A percentile compares a stretch with the other conserved stretches of the same genome.
phyloP scores from a whole-genome alignment of 805 yeast genomes.

The Wickerhamomyces hampshirensis region DNA sequence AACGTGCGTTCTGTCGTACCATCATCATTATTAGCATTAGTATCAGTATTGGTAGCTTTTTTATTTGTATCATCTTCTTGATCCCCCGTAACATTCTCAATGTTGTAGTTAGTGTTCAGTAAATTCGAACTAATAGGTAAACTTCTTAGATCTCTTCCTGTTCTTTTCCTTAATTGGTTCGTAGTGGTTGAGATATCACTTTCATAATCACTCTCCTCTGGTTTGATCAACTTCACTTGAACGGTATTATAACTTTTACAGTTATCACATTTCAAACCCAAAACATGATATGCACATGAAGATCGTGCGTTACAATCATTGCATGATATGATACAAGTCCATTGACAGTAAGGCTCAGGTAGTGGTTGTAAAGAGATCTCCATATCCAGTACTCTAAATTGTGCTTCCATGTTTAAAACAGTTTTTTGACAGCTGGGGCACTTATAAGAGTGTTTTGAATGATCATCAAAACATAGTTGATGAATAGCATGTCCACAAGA shows the following conservation, averaged over 20 bases:
- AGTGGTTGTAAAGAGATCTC: slow-evolving; percentile 73
- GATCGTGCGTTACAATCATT: slow-evolving; percentile 87
- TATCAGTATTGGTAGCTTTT: slow-evolving; percentile 1
- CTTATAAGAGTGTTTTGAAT: slow-evolving; percentile 77
- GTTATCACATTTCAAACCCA: slow-evolving; percentile 84
- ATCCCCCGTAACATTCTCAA: slow-evolving; percentile 11
- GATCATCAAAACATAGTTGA: slow-evolving; percentile 75
- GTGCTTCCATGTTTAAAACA: slow-evolving; percentile 80
- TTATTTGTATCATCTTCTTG: slow-evolving; percentile 5
- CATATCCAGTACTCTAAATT: slow-evolving; percentile 79
- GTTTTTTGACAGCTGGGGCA: slow-evolving; percentile 90
- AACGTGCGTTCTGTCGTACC: slow-evolving; percentile 6
- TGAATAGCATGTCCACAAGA: slow-evolving; percentile 93
- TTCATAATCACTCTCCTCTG: slow-evolving; percentile 42
- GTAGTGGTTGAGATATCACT: slow-evolving; percentile 22
- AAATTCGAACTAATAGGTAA: slow-evolving; percentile 19
- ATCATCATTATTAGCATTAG: background rate
- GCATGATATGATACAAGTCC: slow-evolving; percentile 75
- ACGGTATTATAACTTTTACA: slow-evolving; percentile 86
- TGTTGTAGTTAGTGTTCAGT: slow-evolving; percentile 22
- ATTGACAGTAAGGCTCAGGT: slow-evolving; percentile 72
- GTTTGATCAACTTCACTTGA: slow-evolving; percentile 65
- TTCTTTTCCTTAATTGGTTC: slow-evolving; percentile 11
- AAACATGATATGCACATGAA: slow-evolving; percentile 68
- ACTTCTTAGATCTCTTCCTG: slow-evolving; percentile 17